phyloP scores from a whole-genome alignment of 768 basidiomycete genomes.

The Phallus indusiatus region DNA sequence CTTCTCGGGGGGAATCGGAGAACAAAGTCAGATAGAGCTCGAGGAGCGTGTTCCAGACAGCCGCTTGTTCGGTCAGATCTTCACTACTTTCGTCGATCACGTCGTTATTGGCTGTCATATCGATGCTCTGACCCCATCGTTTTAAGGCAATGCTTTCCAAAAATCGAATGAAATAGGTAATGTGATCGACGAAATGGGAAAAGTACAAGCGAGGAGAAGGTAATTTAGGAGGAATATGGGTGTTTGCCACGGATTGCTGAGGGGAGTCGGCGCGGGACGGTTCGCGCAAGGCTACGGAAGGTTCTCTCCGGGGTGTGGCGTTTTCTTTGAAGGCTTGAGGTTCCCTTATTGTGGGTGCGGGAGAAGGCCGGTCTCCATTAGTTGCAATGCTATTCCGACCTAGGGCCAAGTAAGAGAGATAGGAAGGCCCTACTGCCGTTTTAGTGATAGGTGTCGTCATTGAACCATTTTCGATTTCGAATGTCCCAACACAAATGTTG shows the following conservation, averaged over 20 bases:
- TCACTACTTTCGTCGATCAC: constrained; percentile 33
- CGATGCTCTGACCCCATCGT: constrained; percentile 72
- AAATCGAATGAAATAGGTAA: constrained; percentile 73
- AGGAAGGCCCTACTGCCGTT: constrained; percentile 40
- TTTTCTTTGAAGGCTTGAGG: constrained; percentile 12
- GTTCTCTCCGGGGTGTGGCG: constrained; percentile 32
- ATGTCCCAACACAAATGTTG: constrained; percentile 74
- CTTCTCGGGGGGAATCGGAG: constrained; percentile 12
- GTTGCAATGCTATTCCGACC: constrained; percentile 41
- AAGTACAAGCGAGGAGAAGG: constrained; percentile 86
- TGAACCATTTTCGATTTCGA: constrained; percentile 26
- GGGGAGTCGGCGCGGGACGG: constrained; percentile 21
- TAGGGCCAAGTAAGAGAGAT: constrained; percentile 72
- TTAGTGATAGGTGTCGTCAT: constrained; percentile 28
- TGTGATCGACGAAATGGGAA: constrained; percentile 88
- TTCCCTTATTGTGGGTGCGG: neutral
- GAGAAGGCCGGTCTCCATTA: constrained; percentile 9
- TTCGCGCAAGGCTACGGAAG: constrained; percentile 26
- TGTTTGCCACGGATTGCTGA: constrained; percentile 17
- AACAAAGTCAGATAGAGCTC: constrained; percentile 79
- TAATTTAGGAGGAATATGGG: constrained; percentile 25
- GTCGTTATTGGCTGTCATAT: constrained; percentile 19
- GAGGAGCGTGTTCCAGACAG: constrained; percentile 92
- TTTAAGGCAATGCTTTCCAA: constrained; percentile 76
- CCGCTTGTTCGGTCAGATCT: constrained; percentile 62